Evolutionary conservation across 2,329 filamentous ascomycete species (phyloP), one percentile per base, ranked within the genome.

Genomic region (Cyphellophora attinorum): DNA sequence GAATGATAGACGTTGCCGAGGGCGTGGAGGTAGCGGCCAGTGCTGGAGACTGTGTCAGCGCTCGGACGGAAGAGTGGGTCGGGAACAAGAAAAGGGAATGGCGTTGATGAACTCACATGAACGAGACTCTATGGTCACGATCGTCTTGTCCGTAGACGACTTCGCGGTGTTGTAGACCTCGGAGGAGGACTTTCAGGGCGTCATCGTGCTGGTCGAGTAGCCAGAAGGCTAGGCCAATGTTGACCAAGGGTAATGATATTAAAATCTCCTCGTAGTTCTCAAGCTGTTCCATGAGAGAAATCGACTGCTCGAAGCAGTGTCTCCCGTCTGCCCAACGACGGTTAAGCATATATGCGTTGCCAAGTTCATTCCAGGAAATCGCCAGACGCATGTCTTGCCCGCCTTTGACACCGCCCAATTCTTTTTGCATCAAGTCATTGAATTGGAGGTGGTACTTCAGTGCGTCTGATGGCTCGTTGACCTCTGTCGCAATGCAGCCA

Each of bases 1-100:
- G 15, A 29, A 11, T 19, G 25, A 6, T 29, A 23, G n/a, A 39
- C 27, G 16, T 31, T 31, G 5, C 25, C 37, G 11, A 37, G 14
- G 19, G 37, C 37, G 25, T 39, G 28, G 2, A 39, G 23, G 14
- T 36, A 16, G 12, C 33, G 33, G 19, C 37, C 37, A 16, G 37
- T 19, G 21, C 37, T 39, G n/a, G n/a, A n/a, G 19, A 19, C 4
- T 11, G 23, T 4, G 23, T n/a, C n/a, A n/a, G n/a, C n/a, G n/a
- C n/a, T n/a, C n/a, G 23, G 3, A 6, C n/a, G 23, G 11, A 27
- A n/a, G 11, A 27, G 23, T 27, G 11, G 14, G n/a, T 5, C 23
- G 6, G n/a, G 6, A 11, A n/a, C n/a, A 8, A 10, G 11, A 5
- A n/a, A n/a, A 13, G n/a, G 23, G 11, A 27, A 27, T 6, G 23